A percentile compares a stretch with the other conserved stretches of the same genome.
These are phyloP conservation scores for Fusarium foetens DNA, from an alignment of 2,329 filamentous ascomycete species.

Conservation along the genomic window DNA sequence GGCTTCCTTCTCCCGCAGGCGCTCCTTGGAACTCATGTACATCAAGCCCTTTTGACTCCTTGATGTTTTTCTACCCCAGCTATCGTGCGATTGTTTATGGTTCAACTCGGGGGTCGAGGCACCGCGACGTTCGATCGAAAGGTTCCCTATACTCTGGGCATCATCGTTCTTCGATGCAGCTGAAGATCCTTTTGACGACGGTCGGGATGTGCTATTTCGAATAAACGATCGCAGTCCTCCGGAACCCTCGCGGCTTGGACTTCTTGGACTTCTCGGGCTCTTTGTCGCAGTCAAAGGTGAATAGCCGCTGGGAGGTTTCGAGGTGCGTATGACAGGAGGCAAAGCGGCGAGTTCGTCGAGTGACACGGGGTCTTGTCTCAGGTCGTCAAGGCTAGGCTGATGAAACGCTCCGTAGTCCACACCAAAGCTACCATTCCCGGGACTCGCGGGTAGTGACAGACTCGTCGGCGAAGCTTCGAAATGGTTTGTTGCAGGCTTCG, in stretches of 20 bases:
- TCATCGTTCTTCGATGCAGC: slow-evolving; percentile 67
- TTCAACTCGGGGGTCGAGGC: slow-evolving; percentile 61
- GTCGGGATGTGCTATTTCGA: slow-evolving; percentile 61
- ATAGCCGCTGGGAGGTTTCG: slow-evolving; percentile 81
- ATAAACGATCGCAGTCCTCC: slow-evolving; percentile 69
- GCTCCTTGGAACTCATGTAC: slow-evolving; percentile 80
- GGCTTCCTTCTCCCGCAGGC: slow-evolving; percentile 68
- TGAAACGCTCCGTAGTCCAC: slow-evolving; percentile 78
- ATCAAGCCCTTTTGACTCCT: slow-evolving; percentile 69
- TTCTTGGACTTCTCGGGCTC: slow-evolving; percentile 60
- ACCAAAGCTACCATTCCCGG: slow-evolving; percentile 69
- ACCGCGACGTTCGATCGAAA: slow-evolving; percentile 69
- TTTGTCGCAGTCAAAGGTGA: slow-evolving; percentile 75
- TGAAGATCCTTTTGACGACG: slow-evolving; percentile 67
- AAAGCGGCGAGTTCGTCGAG: slow-evolving; percentile 70
- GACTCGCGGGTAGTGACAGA: slow-evolving; percentile 51
- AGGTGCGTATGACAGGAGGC: slow-evolving; percentile 81
- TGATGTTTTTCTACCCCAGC: slow-evolving; percentile 68
- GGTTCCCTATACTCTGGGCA: slow-evolving; percentile 69
- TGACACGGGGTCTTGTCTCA: slow-evolving; percentile 58
- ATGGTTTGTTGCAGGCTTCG: slow-evolving; percentile 73
- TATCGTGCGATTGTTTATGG: slow-evolving; percentile 67
- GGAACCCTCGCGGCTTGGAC: slow-evolving; percentile 59
- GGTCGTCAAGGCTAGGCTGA: slow-evolving; percentile 60
- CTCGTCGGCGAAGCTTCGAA: slow-evolving; percentile 68